Evolutionary conservation across 2,329 filamentous ascomycete species (phyloP).

Genomic region (Aspergillus texensis): DNA sequence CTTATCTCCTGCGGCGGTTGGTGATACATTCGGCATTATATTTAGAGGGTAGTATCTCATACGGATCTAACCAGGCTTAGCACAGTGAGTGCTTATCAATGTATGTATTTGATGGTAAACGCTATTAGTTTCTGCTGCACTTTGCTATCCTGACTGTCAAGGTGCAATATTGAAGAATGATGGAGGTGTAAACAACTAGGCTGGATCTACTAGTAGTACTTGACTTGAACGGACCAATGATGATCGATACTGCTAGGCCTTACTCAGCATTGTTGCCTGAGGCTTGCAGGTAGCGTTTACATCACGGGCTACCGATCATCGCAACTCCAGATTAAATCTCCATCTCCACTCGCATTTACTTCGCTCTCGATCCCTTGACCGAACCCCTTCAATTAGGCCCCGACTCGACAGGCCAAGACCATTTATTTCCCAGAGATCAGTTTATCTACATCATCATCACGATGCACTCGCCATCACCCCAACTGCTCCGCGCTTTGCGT

Average conservation of each 20-base stretch:
- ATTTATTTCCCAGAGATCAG: background rate
- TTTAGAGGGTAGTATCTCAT: too few relatives aligned
- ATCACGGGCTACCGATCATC: background rate
- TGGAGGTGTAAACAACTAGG: background rate
- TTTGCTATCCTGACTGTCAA: too few relatives aligned
- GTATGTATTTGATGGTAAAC: too few relatives aligned
- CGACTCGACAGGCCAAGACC: background rate
- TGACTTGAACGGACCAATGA: background rate
- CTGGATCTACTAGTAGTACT: background rate
- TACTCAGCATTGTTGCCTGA: conserved; percentile 5
- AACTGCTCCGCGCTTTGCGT: conserved; percentile 47
- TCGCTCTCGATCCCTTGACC: background rate
- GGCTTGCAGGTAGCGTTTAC: background rate
- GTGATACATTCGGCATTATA: too few relatives aligned
- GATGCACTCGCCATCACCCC: conserved; percentile 45
- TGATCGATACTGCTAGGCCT: background rate
- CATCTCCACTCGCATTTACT: background rate
- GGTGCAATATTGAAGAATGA: too few relatives aligned
- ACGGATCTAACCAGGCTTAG: too few relatives aligned
- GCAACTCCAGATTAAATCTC: background rate
- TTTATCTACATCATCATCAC: background rate
- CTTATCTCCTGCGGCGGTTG: too few relatives aligned
- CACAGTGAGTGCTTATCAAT: too few relatives aligned
- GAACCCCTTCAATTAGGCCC: background rate
- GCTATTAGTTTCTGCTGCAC: too few relatives aligned